Conservation (phyloP, 2,329 filamentous ascomycete species). For the Coleophoma cylindrospora region DNA sequence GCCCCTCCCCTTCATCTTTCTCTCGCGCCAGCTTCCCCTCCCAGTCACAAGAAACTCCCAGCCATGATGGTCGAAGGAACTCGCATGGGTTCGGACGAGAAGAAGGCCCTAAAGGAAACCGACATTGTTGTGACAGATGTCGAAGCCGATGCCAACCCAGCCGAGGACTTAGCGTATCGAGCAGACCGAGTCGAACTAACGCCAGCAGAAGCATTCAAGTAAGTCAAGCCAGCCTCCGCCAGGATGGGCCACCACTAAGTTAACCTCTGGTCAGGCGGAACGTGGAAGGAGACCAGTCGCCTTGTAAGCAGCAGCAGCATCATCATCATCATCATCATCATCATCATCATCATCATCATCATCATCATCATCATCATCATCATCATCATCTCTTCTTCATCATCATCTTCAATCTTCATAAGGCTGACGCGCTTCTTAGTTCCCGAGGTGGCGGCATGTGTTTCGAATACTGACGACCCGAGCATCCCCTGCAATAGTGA, state of each 20-base stretch:
- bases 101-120: not conserved
- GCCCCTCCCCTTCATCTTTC: too few species aligned
- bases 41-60: not conserved
- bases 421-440: conserved; percentile 16
- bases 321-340: too few species aligned
- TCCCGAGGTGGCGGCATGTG: conserved; percentile 31
- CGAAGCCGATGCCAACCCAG: not conserved
- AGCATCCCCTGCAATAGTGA: conserved; percentile 27
- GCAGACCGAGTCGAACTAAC: conserved; percentile 27
- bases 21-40: not conserved
- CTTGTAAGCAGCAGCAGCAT: conserved; percentile 24
- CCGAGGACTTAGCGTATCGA: not conserved
- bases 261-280: conserved; percentile 14
- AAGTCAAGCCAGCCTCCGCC: too few species aligned
- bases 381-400: too few species aligned
- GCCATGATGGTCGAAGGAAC: conserved; percentile 3
- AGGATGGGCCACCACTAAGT: too few species aligned
- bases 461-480: conserved; percentile 29
- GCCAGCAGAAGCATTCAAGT: conserved; percentile 29
- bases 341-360: too few species aligned
- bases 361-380: too few species aligned
- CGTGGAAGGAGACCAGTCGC: conserved; percentile 31
- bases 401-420: too few species aligned
- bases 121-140: not conserved
- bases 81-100: not conserved